phyloP scores from a whole-genome alignment of 164 flowering plant species.

The Chloranthus sessilifolius region DNA sequence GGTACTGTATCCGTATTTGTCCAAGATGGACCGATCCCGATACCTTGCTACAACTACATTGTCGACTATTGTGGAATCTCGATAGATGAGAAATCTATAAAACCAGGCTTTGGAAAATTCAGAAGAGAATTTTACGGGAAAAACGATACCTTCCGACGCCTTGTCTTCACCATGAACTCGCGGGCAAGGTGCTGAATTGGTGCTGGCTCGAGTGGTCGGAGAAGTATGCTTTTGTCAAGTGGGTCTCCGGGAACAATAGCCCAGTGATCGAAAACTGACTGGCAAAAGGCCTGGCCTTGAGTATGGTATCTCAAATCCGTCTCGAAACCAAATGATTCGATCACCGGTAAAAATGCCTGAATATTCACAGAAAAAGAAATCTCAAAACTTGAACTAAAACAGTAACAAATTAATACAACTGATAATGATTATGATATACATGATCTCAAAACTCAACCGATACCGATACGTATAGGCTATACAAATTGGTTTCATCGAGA shows the following conservation, averaged over 20 bases:
- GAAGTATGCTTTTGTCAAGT: conserved; percentile 82
- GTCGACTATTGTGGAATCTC: too few relatives aligned
- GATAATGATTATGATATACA: too few relatives aligned
- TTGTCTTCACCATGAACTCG: conserved; percentile 97
- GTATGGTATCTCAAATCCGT: conserved; percentile 96
- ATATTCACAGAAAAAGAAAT: conserved; percentile 11
- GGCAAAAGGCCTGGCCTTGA: conserved; percentile 93
- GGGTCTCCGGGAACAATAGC: conserved; percentile 99
- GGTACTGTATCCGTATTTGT: too few relatives aligned
- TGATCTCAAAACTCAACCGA: too few relatives aligned
- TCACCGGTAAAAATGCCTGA: conserved; percentile 94
- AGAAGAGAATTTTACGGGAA: too few relatives aligned
- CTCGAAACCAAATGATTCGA: conserved; percentile 98
- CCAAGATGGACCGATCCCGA: too few relatives aligned
- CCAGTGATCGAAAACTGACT: conserved; percentile 93
- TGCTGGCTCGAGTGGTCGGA: conserved; percentile 96
- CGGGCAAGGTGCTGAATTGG: conserved; percentile 98
- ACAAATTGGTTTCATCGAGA: too few relatives aligned
- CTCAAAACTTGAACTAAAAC: neutral
- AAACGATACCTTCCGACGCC: conserved; percentile 97
- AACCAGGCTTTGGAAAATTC: too few relatives aligned
- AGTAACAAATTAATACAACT: too few relatives aligned
- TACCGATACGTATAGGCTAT: too few relatives aligned
- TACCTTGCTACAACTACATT: too few relatives aligned
- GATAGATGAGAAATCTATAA: too few relatives aligned